Evolutionary conservation across 441 rosid species (phyloP).

Genomic region (Macaranga tanarius): DNA sequence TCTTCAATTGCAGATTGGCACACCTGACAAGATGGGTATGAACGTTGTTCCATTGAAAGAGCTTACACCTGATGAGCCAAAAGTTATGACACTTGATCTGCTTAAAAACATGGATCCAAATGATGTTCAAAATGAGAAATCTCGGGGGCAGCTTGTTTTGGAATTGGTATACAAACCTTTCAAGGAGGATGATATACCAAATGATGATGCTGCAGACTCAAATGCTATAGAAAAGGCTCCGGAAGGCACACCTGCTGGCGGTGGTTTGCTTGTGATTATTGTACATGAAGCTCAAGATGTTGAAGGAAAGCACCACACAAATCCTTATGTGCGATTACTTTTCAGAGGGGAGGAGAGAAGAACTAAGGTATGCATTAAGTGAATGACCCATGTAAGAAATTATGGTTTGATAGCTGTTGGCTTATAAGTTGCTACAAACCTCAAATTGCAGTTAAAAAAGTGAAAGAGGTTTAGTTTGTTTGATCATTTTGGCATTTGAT

Average conservation of each 20-base stretch:
- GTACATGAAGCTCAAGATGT: slow-evolving; percentile 89
- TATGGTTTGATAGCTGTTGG: not conserved
- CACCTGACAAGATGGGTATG: slow-evolving; percentile 90
- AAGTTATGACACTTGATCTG: slow-evolving; percentile 63
- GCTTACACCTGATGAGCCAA: slow-evolving; percentile 64
- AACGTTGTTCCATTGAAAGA: slow-evolving; percentile 79
- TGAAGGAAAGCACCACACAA: slow-evolving; percentile 98
- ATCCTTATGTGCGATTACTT: slow-evolving; percentile 67
- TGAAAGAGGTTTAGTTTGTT: not conserved
- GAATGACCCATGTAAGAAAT: not conserved
- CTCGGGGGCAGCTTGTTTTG: slow-evolving; percentile 72
- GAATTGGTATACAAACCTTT: slow-evolving; percentile 83
- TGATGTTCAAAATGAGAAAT: slow-evolving; percentile 59
- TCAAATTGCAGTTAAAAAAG: not conserved
- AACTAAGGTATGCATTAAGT: slow-evolving; percentile 68
- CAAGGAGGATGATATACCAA: slow-evolving; percentile 56
- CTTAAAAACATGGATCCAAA: slow-evolving; percentile 65
- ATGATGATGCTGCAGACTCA: slow-evolving; percentile 48
- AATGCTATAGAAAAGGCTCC: slow-evolving; percentile 68
- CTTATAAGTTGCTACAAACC: not conserved
- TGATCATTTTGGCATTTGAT: slow-evolving; percentile 5
- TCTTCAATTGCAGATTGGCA: slow-evolving; percentile 58
- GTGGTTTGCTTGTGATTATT: slow-evolving; percentile 79
- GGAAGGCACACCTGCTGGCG: slow-evolving; percentile 79
- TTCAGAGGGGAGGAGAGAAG: slow-evolving; percentile 83